A percentile compares a stretch with the other conserved stretches of the same genome.
These are phyloP conservation scores for Candida railenensis DNA, from an alignment of 805 yeast genomes.

Conservation along the genomic window DNA sequence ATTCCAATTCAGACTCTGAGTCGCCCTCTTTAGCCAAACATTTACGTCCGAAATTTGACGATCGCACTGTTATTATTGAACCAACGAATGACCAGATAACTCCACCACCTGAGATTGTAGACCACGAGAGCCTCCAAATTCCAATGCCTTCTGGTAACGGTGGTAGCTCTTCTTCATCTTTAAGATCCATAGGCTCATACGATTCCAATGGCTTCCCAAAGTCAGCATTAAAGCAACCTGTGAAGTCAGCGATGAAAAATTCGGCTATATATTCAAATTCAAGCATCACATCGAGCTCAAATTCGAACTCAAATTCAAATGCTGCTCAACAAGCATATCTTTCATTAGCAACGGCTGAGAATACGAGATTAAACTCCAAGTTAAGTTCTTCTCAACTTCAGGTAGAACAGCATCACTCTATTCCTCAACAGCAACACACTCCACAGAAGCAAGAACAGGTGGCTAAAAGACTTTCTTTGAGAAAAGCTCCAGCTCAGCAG, in stretches of 20 bases:
- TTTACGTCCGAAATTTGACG: slow-evolving; percentile 32
- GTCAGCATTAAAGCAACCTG: slow-evolving; percentile 34
- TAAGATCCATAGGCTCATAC: slow-evolving; percentile 24
- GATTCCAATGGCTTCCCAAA: slow-evolving; percentile 18
- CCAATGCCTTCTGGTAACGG: slow-evolving; percentile 9
- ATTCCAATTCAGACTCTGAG: slow-evolving; percentile 21
- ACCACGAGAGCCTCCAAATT: slow-evolving; percentile 3
- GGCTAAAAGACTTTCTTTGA: slow-evolving; percentile 17
- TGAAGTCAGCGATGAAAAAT: slow-evolving; percentile 53
- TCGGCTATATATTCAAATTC: slow-evolving; percentile 12
- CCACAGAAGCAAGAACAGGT: slow-evolving; percentile 3
- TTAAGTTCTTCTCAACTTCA: slow-evolving; percentile 41
- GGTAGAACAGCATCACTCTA: slow-evolving; percentile 4
- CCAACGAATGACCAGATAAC: neutral
- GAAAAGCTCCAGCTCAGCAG: slow-evolving; percentile 22
- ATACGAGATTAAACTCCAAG: slow-evolving; percentile 70
- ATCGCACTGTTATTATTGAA: slow-evolving; percentile 26
- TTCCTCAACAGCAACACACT: slow-evolving; percentile 5
- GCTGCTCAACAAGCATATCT: slow-evolving; percentile 66
- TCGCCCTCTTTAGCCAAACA: slow-evolving; percentile 17
- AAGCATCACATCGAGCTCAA: slow-evolving; percentile 12
- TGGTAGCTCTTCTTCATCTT: slow-evolving; percentile 29
- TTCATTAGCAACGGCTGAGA: slow-evolving; percentile 74
- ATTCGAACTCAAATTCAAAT: slow-evolving; percentile 15
- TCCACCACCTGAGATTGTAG: slow-evolving; percentile 7